Conservation (phyloP, 2,329 filamentous ascomycete genomes). For the Mollisia scopiformis region DNA sequence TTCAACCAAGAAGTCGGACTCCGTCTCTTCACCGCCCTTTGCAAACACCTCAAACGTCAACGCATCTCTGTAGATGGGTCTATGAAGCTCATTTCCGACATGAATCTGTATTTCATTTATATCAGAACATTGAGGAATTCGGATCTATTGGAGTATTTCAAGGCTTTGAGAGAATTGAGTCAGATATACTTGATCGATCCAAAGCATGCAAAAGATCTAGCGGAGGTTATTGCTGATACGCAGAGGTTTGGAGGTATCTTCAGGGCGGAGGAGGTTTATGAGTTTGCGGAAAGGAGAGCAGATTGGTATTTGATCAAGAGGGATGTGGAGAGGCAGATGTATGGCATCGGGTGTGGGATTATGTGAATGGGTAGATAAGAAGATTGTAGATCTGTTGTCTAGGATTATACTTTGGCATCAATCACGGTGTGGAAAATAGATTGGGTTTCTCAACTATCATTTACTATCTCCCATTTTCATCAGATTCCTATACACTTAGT, state of each 20-base stretch:
- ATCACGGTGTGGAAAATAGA: no score
- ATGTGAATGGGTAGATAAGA: slow-evolving; percentile 63
- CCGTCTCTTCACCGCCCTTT: slow-evolving; percentile 86
- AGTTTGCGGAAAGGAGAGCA: slow-evolving; percentile 90
- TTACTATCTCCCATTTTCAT: neutral
- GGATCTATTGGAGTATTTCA: slow-evolving; percentile 87
- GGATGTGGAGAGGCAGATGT: slow-evolving; percentile 95
- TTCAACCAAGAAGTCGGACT: slow-evolving; percentile 98
- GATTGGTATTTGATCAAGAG: slow-evolving; percentile 93
- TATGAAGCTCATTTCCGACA: slow-evolving; percentile 92
- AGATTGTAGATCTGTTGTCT: no score
- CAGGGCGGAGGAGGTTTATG: slow-evolving; percentile 93
- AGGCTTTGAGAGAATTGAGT: slow-evolving; percentile 85
- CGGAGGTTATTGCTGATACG: slow-evolving; percentile 88
- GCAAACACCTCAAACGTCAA: slow-evolving; percentile 97
- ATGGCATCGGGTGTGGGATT: slow-evolving; percentile 83
- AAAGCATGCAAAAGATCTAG: slow-evolving; percentile 89
- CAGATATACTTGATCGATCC: slow-evolving; percentile 95
- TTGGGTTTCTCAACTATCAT: no score
- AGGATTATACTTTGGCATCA: neutral
- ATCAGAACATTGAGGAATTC: slow-evolving; percentile 80
- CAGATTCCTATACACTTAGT: no score
- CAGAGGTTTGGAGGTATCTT: slow-evolving; percentile 92
- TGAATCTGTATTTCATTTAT: slow-evolving; percentile 91
- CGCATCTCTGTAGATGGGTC: slow-evolving; percentile 88